These are phyloP conservation scores for Solanum sejunctum DNA, from an alignment of 257 asterid genomes.

Conservation along the genomic window DNA sequence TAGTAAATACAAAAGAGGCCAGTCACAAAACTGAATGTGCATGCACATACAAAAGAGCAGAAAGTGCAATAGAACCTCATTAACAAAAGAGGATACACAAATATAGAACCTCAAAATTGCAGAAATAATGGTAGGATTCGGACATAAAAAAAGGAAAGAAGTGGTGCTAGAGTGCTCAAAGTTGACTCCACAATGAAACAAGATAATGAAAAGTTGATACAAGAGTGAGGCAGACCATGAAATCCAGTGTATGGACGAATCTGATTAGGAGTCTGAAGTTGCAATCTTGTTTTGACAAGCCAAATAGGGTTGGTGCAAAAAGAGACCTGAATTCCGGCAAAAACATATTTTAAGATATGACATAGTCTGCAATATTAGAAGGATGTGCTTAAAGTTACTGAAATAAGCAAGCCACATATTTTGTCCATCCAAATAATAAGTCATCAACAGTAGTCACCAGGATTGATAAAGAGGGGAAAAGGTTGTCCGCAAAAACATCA, in stretches of 20 bases:
- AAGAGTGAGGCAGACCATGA: constrained; percentile 47
- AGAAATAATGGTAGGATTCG: not conserved
- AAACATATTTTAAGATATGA: not conserved
- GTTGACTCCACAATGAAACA: not conserved
- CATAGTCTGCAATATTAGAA: not conserved
- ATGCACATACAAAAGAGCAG: not conserved
- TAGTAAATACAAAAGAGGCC: not conserved
- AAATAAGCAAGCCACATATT: not conserved
- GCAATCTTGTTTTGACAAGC: constrained; percentile 97
- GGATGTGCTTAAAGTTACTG: not conserved
- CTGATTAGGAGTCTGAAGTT: constrained; percentile 83
- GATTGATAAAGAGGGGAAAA: not conserved
- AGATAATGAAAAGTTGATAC: not conserved
- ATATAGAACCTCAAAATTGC: not conserved
- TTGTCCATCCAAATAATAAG: not conserved
- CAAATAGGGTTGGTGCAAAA: constrained; percentile 89
- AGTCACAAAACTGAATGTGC: not conserved
- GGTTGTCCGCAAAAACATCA: not conserved
- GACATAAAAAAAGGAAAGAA: not conserved
- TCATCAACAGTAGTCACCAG: not conserved
- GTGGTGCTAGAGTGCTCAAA: not conserved
- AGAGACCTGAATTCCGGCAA: constrained; percentile 42
- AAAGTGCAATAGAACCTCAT: not conserved
- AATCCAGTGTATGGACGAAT: constrained; percentile 77
- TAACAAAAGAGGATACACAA: not conserved